Evolutionary conservation across 768 basidiomycete species (phyloP), one percentile per base, ranked within the genome.

Genomic region (Cystofilobasidium ferigula): DNA sequence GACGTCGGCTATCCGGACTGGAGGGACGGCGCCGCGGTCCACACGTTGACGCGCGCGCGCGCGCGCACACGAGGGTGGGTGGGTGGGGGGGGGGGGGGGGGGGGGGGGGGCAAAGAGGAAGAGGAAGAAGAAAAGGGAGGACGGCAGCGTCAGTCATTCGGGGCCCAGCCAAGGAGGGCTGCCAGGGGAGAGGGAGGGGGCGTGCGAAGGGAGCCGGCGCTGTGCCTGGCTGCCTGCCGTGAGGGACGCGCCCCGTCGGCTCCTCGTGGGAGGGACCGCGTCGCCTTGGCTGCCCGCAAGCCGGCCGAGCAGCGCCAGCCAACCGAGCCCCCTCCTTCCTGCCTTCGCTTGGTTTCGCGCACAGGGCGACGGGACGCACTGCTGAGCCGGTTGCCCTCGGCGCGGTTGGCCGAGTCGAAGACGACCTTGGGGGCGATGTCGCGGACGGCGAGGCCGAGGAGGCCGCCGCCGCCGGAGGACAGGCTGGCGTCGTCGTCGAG

Each of bases 351-450:
- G 38, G 9, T 40, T 9, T 40, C 38, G 8, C 14, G 16, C 14
- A 8, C 26, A 26, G 13, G 34, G n/a, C 28, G 36, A n/a, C 13
- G 45, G 36, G 36, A 82, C 87, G 79, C 74, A 94, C 91, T 82
- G 76, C 84, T 81, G 77, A 97, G 82, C 68, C 87, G 82, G 76
- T 90, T 93, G 22, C 93, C 95, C 82, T 84, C 86, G 14, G 63
- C 69, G 38, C 62, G 62, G n/a, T 57, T 56, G 61, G 80, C 82
- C 28, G 86, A 84, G 78, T 97, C 93, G 71, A 94, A 97, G 2
- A 92, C 86, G n/a, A 92, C 89, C 68, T 91, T 88, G 71, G 88
- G 85, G 0, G 86, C 86, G 43, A 98, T 86, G 69, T 97, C 89
- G 70, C 85, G 82, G 16, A 97, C 72, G 10, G 83, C 89, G 1